A percentile compares a stretch with the other conserved stretches of the same genome.
These are phyloP conservation scores for Alternaria sp. DNA, from an alignment of 2,329 filamentous ascomycete species.

Conservation along the genomic window DNA sequence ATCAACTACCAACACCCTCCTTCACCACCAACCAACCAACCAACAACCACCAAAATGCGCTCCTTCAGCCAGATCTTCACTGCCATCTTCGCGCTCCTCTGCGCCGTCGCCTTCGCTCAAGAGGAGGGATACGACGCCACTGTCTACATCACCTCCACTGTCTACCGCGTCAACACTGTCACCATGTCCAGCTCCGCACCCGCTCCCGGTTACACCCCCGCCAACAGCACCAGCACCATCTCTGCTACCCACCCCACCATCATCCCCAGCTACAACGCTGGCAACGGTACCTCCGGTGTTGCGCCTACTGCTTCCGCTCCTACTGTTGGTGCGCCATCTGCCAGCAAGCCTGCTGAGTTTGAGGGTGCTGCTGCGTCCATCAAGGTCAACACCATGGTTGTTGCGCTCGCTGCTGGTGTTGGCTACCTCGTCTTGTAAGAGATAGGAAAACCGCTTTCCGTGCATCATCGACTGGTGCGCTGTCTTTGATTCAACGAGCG, in stretches of 20 bases:
- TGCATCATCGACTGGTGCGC: constrained; percentile 43
- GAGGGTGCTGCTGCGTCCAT: constrained; percentile 46
- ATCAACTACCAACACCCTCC: constrained; percentile 7
- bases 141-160: constrained; percentile 49
- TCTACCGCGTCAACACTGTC: constrained; percentile 51
- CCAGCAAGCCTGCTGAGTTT: constrained; percentile 30
- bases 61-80: constrained; percentile 46
- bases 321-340: constrained; percentile 18
- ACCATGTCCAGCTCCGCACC: constrained; percentile 43
- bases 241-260: constrained; percentile 26
- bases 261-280: constrained; percentile 25
- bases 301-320: constrained; percentile 19
- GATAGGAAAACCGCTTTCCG: constrained; percentile 20
- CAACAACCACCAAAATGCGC: constrained; percentile 41
- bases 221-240: constrained; percentile 48
- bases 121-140: constrained; percentile 43
- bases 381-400: constrained; percentile 43
- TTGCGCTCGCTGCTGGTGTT: constrained; percentile 40
- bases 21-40: constrained; percentile 15
- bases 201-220: constrained; percentile 22
- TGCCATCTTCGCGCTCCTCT: constrained; percentile 46
- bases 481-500: constrained; percentile 34
- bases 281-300: constrained; percentile 29
- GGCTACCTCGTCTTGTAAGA: constrained; percentile 49
- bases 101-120: constrained; percentile 39